phyloP scores from a whole-genome alignment of 208 protist species.

The Trichomonas tenax region DNA sequence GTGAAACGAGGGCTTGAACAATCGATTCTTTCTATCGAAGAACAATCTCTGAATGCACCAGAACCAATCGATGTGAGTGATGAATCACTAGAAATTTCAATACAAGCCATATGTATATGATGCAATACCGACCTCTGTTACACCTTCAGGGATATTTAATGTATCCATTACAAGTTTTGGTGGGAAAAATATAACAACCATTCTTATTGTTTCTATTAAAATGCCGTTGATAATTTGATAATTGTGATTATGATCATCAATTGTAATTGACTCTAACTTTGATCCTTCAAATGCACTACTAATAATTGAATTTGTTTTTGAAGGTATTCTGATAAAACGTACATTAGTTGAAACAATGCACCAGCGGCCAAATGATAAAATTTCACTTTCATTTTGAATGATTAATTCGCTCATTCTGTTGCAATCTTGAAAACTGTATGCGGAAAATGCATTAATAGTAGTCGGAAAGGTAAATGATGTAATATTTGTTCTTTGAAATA shows the following conservation, averaged over 20 bases:
- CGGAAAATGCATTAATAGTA: neutral
- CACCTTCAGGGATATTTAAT: neutral
- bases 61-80: too few relatives aligned
- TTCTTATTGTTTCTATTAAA: neutral
- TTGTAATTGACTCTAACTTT: neutral
- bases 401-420: neutral
- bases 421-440: neutral
- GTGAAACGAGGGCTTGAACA: neutral
- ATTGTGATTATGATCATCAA: neutral
- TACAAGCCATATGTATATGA: too few relatives aligned
- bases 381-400: neutral
- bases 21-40: neutral
- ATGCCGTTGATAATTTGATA: neutral
- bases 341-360: neutral
- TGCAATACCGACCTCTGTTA: too few relatives aligned
- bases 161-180: neutral
- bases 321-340: neutral
- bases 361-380: neutral
- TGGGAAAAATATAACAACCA: neutral
- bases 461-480: neutral
- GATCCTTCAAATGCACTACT: neutral
- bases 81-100: too few relatives aligned
- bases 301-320: too few relatives aligned
- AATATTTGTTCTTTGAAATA: neutral
- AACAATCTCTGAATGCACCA: neutral